Evolutionary conservation across 1,284 basidiomycete species (phyloP).

Genomic region (Trametes pubescens): DNA sequence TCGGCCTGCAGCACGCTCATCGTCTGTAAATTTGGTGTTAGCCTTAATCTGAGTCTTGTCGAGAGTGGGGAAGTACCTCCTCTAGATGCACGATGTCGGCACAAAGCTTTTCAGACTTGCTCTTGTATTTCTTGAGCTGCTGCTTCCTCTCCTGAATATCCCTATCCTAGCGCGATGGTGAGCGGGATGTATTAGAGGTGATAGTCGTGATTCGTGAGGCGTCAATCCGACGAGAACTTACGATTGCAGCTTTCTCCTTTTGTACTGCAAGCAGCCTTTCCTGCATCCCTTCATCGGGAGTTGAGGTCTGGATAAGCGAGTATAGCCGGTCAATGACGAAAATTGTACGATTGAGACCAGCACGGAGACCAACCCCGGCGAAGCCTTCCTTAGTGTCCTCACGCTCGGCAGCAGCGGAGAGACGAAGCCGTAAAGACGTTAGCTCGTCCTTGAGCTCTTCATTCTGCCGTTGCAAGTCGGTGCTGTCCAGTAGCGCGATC

Average conservation of each 20-base stretch:
- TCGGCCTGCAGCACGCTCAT: neutral
- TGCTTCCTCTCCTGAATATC: neutral
- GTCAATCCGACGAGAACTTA: no score
- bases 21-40: neutral
- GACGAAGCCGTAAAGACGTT: neutral
- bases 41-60: neutral
- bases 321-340: neutral
- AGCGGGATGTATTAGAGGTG: neutral
- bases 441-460: constrained; percentile 18
- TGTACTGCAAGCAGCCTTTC: no score
- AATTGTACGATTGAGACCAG: neutral
- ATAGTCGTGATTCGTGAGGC: no score
- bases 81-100: neutral
- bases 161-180: neutral
- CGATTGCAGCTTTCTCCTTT: no score
- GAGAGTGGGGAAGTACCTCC: neutral
- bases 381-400: constrained; percentile 1
- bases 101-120: neutral
- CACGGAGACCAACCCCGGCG: no score
- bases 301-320: no score
- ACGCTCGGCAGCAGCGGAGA: neutral
- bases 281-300: no score
- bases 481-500: constrained; percentile 15
- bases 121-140: neutral
- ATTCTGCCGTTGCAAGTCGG: constrained; percentile 14